Evolutionary conservation across 495 filamentous ascomycete species (phyloP), one percentile per base, ranked within the genome.

Genomic region (Annulohypoxylon stygium): DNA sequence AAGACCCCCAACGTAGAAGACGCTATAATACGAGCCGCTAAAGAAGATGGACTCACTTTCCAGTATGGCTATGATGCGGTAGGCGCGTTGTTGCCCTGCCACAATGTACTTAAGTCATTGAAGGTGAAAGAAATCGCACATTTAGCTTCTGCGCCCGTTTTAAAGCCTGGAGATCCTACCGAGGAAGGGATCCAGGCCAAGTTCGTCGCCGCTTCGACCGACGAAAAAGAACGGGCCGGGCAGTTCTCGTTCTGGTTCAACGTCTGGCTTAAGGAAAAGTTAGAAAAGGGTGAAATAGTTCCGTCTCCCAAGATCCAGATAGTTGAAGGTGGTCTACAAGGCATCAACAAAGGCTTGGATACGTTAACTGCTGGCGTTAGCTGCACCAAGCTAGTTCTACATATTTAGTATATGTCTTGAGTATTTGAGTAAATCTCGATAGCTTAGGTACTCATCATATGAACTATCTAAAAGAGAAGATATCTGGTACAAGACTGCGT

Each of bases 261-360:
- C 36, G 78, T 79, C 6, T 88, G 81, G 80, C 55, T 84, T 65
- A 78, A 73, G 76, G 78, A 81, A 48, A 81, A 78, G 33, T 61
- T 88, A 70, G 79, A 70, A 53, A 84, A 76, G 5, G 79, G 79
- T 14, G 68, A 73, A 9, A 78, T 87, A 51, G 80, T 79, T 43
- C 84, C 86, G 18, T 86, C 81, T 75, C 85, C 86, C 23, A 75
- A 80, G 71, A 73, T 82, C 16, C 74, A 67, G 36, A 76, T 87
- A 2, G 75, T 88, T 5, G 83, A 79, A 26, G 82, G 81, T 39
- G 85, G 86, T 0, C 69, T 88, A 64, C 78, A 70, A 41, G 74
- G 78, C 51, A 78, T 85, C 6, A 83, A 86, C 75, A 73, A 75
- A 41, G 86, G 77, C 23, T 79, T 87, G 66, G 84, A 87, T 61